Conservation (phyloP, 371 early-diverging fungal genomes). For the Rhizopus delemar region DNA sequence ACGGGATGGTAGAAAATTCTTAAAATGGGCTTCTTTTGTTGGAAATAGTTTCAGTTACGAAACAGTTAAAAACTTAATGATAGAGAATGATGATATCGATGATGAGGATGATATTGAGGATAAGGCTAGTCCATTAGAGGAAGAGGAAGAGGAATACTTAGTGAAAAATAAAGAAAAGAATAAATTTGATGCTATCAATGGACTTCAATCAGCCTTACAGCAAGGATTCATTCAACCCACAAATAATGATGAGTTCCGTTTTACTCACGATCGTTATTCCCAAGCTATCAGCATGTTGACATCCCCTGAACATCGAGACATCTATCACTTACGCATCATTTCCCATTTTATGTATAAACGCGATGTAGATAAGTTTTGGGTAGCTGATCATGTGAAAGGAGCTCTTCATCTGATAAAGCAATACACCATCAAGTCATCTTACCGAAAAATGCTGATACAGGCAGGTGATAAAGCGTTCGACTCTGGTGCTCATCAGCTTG, state of each 20-base stretch:
- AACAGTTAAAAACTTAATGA: slow-evolving; percentile 45
- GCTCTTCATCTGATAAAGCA: slow-evolving; percentile 83
- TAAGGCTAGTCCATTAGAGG: neutral
- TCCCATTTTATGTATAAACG: slow-evolving; percentile 37
- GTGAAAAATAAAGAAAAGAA: neutral
- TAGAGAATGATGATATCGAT: slow-evolving; percentile 32
- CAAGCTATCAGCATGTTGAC: slow-evolving; percentile 47
- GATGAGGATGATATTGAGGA: slow-evolving; percentile 16
- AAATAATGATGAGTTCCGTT: slow-evolving; percentile 45
- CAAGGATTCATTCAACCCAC: slow-evolving; percentile 48
- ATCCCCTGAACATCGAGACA: slow-evolving; percentile 29
- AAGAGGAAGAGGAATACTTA: slow-evolving; percentile 1
- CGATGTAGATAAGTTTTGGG: slow-evolving; percentile 46
- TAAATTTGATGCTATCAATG: slow-evolving; percentile 43
- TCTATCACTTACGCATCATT: slow-evolving; percentile 41
- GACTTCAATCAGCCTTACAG: slow-evolving; percentile 46
- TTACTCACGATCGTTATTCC: slow-evolving; percentile 49
- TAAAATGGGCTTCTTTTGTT: slow-evolving; percentile 55
- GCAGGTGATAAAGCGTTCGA: slow-evolving; percentile 50
- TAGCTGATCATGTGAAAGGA: slow-evolving; percentile 75
- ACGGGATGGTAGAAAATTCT: slow-evolving; percentile 45
- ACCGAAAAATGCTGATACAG: slow-evolving; percentile 34
- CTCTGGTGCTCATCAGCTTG: slow-evolving; percentile 45
- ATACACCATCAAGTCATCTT: slow-evolving; percentile 28
- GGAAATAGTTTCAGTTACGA: slow-evolving; percentile 50